These are phyloP conservation scores for Aspergillus pseudoglaucus DNA, from an alignment of 2,329 filamentous ascomycete genomes.

Conservation along the genomic window DNA sequence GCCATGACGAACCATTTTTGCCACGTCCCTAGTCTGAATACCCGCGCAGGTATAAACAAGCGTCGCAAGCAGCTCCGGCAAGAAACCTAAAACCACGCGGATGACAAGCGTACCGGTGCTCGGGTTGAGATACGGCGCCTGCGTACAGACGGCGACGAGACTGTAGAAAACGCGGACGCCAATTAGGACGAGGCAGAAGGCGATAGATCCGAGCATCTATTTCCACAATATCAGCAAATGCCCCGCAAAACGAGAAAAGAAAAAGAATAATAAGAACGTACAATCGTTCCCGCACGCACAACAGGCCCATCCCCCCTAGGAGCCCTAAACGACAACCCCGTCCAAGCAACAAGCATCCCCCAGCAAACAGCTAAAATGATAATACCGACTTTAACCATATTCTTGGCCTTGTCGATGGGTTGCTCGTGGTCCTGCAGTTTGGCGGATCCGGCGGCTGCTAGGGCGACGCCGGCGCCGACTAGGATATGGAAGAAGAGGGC, in stretches of 20 bases:
- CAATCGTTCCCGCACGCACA: neutral
- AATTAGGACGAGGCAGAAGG: slow-evolving; percentile 13
- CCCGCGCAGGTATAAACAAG: slow-evolving; percentile 16
- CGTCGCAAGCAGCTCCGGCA: slow-evolving; percentile 18
- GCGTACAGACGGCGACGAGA: slow-evolving; percentile 15
- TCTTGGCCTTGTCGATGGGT: slow-evolving; percentile 6
- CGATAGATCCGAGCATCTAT: slow-evolving; percentile 9
- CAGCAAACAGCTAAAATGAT: slow-evolving; percentile 7
- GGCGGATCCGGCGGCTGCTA: slow-evolving; percentile 8
- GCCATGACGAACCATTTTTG: neutral
- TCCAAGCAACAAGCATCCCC: slow-evolving; percentile 7
- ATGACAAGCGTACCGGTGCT: slow-evolving; percentile 14
- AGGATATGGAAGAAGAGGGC: slow-evolving; percentile 10
- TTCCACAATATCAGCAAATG: neutral
- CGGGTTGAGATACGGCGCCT: slow-evolving; percentile 13
- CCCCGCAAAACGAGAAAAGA: neutral
- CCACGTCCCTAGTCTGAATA: slow-evolving; percentile 12
- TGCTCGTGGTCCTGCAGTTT: slow-evolving; percentile 7
- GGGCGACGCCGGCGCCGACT: slow-evolving; percentile 10
- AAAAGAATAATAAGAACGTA: neutral
- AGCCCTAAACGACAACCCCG: slow-evolving; percentile 5
- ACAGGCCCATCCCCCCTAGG: neutral
- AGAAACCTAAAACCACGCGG: slow-evolving; percentile 18
- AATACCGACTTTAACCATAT: slow-evolving; percentile 9
- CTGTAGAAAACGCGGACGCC: slow-evolving; percentile 21